Evolutionary conservation across 148 eudicot species (phyloP), one percentile per base, ranked within the genome.

Genomic region (Nepenthes gracilis): DNA sequence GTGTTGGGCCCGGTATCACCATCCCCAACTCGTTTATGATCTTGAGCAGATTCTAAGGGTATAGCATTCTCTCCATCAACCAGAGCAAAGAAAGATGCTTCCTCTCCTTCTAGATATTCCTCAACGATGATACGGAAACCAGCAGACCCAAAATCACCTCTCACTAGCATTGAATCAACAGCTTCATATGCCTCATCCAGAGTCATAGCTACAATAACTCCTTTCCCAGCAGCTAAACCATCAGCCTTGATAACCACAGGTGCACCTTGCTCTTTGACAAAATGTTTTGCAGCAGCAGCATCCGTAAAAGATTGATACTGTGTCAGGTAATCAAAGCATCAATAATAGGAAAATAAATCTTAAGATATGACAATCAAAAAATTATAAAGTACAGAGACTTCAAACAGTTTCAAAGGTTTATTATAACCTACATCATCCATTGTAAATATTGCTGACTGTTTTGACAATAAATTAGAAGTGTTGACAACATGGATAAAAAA

Each of bases 141-240:
- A 33, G 97, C 93, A 37, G 84, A 71, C 12, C 97, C 97, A 63
- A 88, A 85, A 57, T 45, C 77, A 48, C 77, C 77, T 37, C 77
- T 64, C 56, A 92, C 81, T 54, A 92, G 97, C 93, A 92, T 92
- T 4, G 80, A 81, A 70, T 92, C 96, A 12, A 92, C 90, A 54
- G 98, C 94, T 74, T 74, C 90, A 64, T 67, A 80, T 68, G 94
- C 98, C 72, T 88, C 88, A 10, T 88, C 78, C 36, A 85, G 64
- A 43, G 94, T 81, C 85, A 77, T 77, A 36, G 97, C 97, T 33
- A 92, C 98, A 70, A 83, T 67, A 47, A 92, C 98, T 65, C 96
- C 98, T 76, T 92, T 92, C 52, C 98, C 98, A 59, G 96, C 96
- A 68, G 98, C 96, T 67, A 92, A 78, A 5, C 98, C 96, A 65